Evolutionary conservation across 1,284 basidiomycete genomes (phyloP).

Genomic region (Pseudozyma pruni): DNA sequence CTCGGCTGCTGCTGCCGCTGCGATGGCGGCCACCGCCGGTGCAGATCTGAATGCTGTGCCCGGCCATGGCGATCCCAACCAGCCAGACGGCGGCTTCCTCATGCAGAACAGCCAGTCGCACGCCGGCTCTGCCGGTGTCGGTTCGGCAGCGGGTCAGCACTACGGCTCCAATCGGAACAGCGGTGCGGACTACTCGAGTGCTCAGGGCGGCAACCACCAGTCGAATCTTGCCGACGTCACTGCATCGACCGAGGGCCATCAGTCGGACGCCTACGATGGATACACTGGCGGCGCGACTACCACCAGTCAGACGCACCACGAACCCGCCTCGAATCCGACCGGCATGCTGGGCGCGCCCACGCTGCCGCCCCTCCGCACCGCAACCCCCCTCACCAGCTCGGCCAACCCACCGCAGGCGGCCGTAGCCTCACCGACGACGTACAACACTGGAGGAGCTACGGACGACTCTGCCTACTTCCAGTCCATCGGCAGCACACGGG

Average conservation of each 20-base stretch:
- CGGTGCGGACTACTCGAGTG: conserved; percentile 29
- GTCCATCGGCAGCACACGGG: conserved; percentile 55
- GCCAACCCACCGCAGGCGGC: conserved; percentile 6
- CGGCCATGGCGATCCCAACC: conserved; percentile 23
- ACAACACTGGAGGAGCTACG: conserved; percentile 4
- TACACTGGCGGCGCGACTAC: conserved; percentile 8
- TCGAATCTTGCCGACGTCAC: background rate
- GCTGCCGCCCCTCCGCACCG: conserved; percentile 47
- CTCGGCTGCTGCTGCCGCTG: conserved; percentile 45
- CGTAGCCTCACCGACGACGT: conserved; percentile 21
- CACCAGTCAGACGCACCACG: conserved; percentile 7
- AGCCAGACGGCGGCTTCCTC: conserved; percentile 34
- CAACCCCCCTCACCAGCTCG: conserved; percentile 40
- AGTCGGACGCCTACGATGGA: conserved; percentile 48
- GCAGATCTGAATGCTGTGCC: conserved; percentile 39
- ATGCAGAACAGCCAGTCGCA: conserved; percentile 41
- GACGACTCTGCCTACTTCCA: conserved; percentile 57
- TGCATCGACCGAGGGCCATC: conserved; percentile 25
- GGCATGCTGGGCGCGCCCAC: conserved; percentile 39
- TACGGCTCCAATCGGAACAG: conserved; percentile 43
- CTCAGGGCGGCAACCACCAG: conserved; percentile 22
- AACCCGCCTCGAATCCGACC: conserved; percentile 5
- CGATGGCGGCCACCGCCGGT: conserved; percentile 42
- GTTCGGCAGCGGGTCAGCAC: conserved; percentile 4
- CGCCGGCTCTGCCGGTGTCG: conserved; percentile 21